Base-by-base conservation (phyloP, 805 yeast genomes). In the Pichia nakasei region DNA sequence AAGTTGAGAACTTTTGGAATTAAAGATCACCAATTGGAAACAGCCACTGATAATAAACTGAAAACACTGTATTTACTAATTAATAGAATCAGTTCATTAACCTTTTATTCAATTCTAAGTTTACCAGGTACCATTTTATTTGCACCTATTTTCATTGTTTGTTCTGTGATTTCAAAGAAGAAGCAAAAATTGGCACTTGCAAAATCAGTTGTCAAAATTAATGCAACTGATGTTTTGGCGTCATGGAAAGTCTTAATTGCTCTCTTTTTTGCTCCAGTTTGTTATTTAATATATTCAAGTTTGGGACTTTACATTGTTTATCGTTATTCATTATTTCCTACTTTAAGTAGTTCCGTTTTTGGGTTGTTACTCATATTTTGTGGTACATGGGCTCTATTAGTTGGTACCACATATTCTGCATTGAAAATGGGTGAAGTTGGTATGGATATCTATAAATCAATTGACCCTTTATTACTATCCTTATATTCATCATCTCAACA, bases 181-280 rank as follows among this genome's bases (percentile, higher is more conserved):
- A 87, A 89, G 61, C 91, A 88, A 21, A 70, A 67, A 44, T 69
- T 75, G 36, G 98, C 97, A 0, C 69, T 91, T 48, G 87, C 86
- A 15, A 75, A 72, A n/a, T 88, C 97, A 0, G 70, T 83, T 1
- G 98, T 91, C 17, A 91, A 91, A 60, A 80, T 91, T 47, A 80
- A 77, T 53, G 98, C 95, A 12, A 82, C 80, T 43, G 98, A 91
- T 60, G 97, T 91, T 12, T 72, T 93, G 42, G 97, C 96, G 0
- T 87, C 97, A 2, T 91, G 98, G 98, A 91, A 91, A 63, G 81
- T 91, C 22, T 67, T 91, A 46, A 85, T 91, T 40, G 85, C 93
- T 15, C 72, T 91, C 72, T 93, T 86, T 15, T 66, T 85, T 38
- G 93, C 97, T 0, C 98, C 98, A 0, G 60, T 84, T 18, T 68